phyloP scores from a whole-genome alignment of 108 stramenopile genomes.

The Conticribra guillardii region DNA sequence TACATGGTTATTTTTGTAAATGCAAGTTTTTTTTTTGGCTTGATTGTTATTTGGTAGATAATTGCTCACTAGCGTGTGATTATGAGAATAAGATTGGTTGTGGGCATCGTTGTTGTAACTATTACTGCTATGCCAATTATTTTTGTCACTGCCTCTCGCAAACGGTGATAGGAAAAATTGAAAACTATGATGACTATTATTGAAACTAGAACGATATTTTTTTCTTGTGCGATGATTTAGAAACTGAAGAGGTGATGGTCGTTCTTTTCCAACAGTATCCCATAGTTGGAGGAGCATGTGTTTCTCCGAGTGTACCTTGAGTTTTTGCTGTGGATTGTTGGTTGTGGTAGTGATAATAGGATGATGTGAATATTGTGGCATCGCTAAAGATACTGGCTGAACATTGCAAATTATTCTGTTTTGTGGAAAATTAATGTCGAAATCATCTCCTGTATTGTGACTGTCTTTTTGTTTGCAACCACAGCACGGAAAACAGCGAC shows the following conservation, averaged over 20 bases:
- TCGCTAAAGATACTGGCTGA: background rate
- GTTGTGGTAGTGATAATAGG: background rate
- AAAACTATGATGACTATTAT: background rate
- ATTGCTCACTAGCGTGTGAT: background rate
- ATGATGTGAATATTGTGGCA: background rate
- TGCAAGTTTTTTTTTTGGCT: background rate
- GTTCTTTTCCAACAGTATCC: slow-evolving; percentile 83
- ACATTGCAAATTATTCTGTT: too few species aligned
- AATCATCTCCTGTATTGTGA: too few species aligned
- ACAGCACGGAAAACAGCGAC: slow-evolving; percentile 7
- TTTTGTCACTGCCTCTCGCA: too few species aligned
- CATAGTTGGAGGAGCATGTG: slow-evolving; percentile 62
- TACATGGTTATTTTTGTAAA: background rate
- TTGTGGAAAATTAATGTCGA: too few species aligned
- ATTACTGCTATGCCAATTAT: too few species aligned
- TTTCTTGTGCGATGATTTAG: slow-evolving; percentile 8
- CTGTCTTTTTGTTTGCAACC: too few species aligned
- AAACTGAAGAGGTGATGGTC: slow-evolving; percentile 18
- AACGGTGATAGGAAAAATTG: background rate
- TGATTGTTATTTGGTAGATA: background rate
- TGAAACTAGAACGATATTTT: slow-evolving; percentile 30
- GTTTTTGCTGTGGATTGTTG: background rate
- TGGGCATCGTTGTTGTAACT: too few species aligned
- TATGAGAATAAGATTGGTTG: background rate
- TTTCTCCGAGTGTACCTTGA: background rate